phyloP scores from a whole-genome alignment of 2,329 filamentous ascomycete genomes.

The Ceratocystis papillata region DNA sequence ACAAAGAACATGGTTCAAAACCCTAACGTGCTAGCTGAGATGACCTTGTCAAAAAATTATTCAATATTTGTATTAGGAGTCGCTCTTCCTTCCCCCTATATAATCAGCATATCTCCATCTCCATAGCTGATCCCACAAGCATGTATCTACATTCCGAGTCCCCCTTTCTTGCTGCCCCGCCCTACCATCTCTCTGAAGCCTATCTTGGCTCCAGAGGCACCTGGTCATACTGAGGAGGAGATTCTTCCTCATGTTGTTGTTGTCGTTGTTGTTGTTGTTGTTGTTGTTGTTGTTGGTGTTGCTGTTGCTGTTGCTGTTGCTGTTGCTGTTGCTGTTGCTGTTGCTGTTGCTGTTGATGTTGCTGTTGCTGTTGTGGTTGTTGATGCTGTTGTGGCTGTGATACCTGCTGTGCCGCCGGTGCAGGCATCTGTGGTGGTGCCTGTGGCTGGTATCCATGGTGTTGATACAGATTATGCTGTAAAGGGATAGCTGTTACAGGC shows the following conservation, averaged over 20 bases:
- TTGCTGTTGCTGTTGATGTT: not conserved
- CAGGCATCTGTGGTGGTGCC: constrained; percentile 7
- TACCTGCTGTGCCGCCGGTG: not conserved
- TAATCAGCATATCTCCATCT: too few relatives aligned
- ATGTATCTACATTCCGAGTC: not conserved
- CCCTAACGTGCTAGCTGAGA: too few relatives aligned
- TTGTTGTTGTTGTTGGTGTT: not conserved
- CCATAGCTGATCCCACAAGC: too few relatives aligned
- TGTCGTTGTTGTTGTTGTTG: too few relatives aligned
- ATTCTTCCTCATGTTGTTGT: not conserved
- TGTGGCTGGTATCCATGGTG: not conserved
- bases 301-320: not conserved
- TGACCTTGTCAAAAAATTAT: too few relatives aligned
- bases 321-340: not conserved
- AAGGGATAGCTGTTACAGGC: constrained; percentile 20
- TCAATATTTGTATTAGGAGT: too few relatives aligned
- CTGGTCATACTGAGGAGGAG: constrained; percentile 6
- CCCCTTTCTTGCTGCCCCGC: not conserved
- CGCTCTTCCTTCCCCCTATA: too few relatives aligned
- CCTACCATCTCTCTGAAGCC: not conserved
- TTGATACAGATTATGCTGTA: constrained; percentile 14
- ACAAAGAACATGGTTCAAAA: too few relatives aligned
- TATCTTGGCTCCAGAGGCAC: not conserved
- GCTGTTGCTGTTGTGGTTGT: not conserved
- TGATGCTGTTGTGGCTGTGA: not conserved